Evolutionary conservation across 352 stramenopile genomes (phyloP), one percentile per base, ranked within the genome.

Genomic region (Phytophthora tentaculata): DNA sequence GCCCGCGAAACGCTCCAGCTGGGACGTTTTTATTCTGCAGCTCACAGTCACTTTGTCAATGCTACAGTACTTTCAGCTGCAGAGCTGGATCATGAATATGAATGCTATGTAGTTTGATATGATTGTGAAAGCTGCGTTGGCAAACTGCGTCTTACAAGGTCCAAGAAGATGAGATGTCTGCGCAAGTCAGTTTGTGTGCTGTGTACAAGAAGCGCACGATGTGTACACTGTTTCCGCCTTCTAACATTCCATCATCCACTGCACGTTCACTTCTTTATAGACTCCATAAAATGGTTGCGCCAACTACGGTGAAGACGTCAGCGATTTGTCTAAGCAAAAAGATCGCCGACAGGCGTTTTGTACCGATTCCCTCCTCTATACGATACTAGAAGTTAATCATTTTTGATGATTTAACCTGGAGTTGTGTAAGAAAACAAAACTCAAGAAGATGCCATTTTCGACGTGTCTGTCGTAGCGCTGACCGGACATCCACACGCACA

Each of bases 331-430:
- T 13, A 48, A 16, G 41, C 17, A 23, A 23, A 20, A 23, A 24
- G 41, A 48, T 23, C n/a, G 17, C 1, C 17, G 41, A 48, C 44
- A 50, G 44, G 44, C 50, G 28, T 26, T 17, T 20, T n/a, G n/a
- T n/a, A n/a, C n/a, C 47, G 28, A 22, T 8, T n/a, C 61, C 61
- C 53, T 39, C 9, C n/a, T 20, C 43, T 52, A 57, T 13, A 0
- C 20, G 61, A 68, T 62, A 57, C 28, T 52, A 62, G 51, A 68
- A 56, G 43, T 52, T n/a, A 16, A 66, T 57, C 59, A 32, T 20
- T 53, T 66, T 66, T 20, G 23, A 17, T 20, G 5, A 13, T 37
- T 65, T 37, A 14, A 20, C 26, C 47, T 12, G 17, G 32, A 10
- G 6, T 56, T 53, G n/a, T 65, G 58, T 65, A 65, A 39, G 32